These are phyloP conservation scores for Cyberlindnera amylophila DNA, from an alignment of 805 yeast species.

Conservation along the genomic window DNA sequence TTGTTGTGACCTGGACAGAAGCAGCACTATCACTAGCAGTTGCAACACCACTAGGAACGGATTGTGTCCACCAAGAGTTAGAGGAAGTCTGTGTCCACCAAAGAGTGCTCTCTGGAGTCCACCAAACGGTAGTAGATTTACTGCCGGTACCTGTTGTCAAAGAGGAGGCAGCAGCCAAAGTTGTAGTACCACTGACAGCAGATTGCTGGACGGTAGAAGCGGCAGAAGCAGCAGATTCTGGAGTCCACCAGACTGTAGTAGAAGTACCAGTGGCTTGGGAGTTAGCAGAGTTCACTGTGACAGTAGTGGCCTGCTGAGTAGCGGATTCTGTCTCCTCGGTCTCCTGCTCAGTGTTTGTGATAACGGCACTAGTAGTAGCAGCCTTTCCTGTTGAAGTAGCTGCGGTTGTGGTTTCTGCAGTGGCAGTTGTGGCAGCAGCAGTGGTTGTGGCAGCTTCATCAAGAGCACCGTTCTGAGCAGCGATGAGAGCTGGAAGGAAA, in stretches of 20 bases:
- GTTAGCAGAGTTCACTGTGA: neutral
- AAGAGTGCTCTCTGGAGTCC: conserved; percentile 10
- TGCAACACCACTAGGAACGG: conserved; percentile 2
- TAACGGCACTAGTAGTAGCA: conserved; percentile 2
- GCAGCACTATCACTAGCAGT: conserved; percentile 1
- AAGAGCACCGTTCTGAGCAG: conserved; percentile 14
- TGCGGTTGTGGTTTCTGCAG: conserved; percentile 1
- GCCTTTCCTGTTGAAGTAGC: conserved; percentile 2
- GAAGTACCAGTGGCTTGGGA: conserved; percentile 5
- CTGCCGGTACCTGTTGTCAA: conserved; percentile 12
- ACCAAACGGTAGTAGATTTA: conserved; percentile 13
- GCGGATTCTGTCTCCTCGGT: neutral
- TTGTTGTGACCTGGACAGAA: conserved; percentile 10
- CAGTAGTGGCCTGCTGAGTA: neutral
- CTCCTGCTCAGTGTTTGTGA: conserved; percentile 1
- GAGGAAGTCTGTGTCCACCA: conserved; percentile 6
- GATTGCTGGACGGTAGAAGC: neutral
- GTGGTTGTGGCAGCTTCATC: conserved; percentile 12
- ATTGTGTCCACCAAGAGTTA: conserved; percentile 10
- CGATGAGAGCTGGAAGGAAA: conserved; percentile 8
- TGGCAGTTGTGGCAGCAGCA: conserved; percentile 5
- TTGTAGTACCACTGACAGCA: conserved; percentile 1
- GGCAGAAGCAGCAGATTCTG: conserved; percentile 6
- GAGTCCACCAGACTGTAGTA: conserved; percentile 23
- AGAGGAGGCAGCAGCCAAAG: conserved; percentile 3